Evolutionary conservation across 495 filamentous ascomycete genomes (phyloP).

Genomic region (Tuber microsphaerosporum): DNA sequence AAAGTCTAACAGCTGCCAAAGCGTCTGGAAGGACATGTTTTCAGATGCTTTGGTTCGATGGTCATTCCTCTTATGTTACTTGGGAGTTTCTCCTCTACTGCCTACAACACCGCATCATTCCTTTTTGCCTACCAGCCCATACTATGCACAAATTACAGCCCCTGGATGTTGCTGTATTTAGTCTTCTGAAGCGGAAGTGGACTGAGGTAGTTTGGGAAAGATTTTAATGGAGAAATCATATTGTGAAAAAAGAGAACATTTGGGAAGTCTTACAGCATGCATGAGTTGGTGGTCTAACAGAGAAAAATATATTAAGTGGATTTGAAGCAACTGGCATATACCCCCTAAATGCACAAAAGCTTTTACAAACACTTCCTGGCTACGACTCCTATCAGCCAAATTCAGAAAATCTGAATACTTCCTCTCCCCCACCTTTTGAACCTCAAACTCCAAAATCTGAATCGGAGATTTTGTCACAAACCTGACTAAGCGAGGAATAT

Average conservation of each 20-base stretch:
- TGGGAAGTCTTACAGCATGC: background rate
- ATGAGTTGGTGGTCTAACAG: background rate
- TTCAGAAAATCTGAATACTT: too few species aligned
- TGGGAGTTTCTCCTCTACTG: constrained; percentile 21
- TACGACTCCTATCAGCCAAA: background rate
- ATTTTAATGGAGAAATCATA: background rate
- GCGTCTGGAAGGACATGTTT: too few species aligned
- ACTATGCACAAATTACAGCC: constrained; percentile 22
- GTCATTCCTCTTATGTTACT: constrained; percentile 18
- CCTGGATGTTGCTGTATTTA: constrained; percentile 21
- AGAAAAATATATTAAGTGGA: background rate
- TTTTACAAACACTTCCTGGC: background rate
- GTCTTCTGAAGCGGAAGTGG: background rate
- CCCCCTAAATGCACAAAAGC: background rate
- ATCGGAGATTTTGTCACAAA: too few species aligned
- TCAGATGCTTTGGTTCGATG: constrained; percentile 14
- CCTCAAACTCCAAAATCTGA: too few species aligned
- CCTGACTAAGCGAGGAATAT: too few species aligned
- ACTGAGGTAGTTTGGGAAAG: background rate
- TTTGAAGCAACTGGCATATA: background rate
- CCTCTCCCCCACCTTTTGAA: too few species aligned
- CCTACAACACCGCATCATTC: constrained; percentile 13
- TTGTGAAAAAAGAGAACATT: background rate
- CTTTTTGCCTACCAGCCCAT: constrained; percentile 14
- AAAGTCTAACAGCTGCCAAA: too few species aligned